Evolutionary conservation across 2,329 filamentous ascomycete genomes (phyloP).

Genomic region (Penicillium hesseltinei): DNA sequence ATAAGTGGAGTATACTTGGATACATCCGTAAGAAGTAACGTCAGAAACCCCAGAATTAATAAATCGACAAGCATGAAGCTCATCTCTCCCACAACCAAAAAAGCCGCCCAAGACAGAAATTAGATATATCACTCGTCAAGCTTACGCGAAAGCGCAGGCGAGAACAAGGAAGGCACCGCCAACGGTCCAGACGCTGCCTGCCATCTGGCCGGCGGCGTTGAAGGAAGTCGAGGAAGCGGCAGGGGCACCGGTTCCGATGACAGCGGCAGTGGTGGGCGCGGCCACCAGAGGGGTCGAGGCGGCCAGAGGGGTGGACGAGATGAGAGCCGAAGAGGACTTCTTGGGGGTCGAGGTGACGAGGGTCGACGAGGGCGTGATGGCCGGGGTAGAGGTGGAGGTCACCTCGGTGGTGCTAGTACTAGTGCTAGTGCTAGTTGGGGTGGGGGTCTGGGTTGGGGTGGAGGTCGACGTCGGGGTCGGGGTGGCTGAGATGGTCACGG

Average conservation of each 20-base stretch:
- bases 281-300: conserved; percentile 12
- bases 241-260: conserved; percentile 10
- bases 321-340: conserved; percentile 16
- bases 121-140: not conserved
- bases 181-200: conserved; percentile 24
- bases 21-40: conserved; percentile 21
- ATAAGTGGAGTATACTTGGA: conserved; percentile 16
- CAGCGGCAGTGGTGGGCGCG: conserved; percentile 2
- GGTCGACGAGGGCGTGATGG: conserved; percentile 8
- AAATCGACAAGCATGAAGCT: not conserved
- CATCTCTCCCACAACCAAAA: not conserved
- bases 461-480: conserved; percentile 20
- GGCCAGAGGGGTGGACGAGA: conserved; percentile 15
- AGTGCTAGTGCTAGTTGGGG: conserved; percentile 9
- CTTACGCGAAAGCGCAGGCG: conserved; percentile 28
- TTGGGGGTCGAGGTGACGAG: conserved; percentile 11
- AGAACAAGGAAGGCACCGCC: conserved; percentile 29
- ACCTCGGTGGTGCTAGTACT: not conserved
- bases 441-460: conserved; percentile 17
- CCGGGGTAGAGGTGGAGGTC: conserved; percentile 12
- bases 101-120: not conserved
- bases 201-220: conserved; percentile 26
- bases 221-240: conserved; percentile 13
- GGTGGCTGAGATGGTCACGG: conserved; percentile 26
- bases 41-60: conserved; percentile 10